Base-by-base conservation (phyloP, 306 rosid genomes). In the Prunus campanulata region DNA sequence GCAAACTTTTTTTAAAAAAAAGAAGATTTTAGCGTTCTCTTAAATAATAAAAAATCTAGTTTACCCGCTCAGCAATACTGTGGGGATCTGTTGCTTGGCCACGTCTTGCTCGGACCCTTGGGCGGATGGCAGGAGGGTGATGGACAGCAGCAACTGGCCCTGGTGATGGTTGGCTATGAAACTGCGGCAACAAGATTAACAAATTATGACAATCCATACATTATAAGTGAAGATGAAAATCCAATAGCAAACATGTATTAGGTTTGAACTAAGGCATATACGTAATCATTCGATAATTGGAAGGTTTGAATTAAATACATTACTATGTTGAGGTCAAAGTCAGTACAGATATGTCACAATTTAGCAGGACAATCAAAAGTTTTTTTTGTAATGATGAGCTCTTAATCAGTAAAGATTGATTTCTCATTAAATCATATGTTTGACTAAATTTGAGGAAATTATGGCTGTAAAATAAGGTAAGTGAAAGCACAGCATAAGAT, bases 41-140 rank as follows among this genome's bases (percentile, higher is more conserved):
- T 27, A 72, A 47, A 27, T 64, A 47, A 55, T 15, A 18, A 56
- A 32, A 11, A 22, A 5, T 27, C 20, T 70, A 39, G 27, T 56
- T 77, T 90, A 96, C 99, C 85, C 99, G 51, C 78, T 96, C 99
- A 35, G 99, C 98, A 52, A 96, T 96, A 70, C 99, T 96, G 74
- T 96, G 99, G 62, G 99, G 99, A 73, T 96, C 99, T 2, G 99
- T 96, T 29, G 99, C 99, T 83, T 96, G 98, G 39, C 99, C 99
- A 74, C 99, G 89, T 80, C 99, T 87, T 57, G 99, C 99, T 83
- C 99, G 88, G 49, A 92, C 93, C 78, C 98, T 85, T 30, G 99
- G 99, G 55, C 97, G 97, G 35, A 91, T 78, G 19, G 83, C 56
- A 47, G 96, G 92, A 68, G 97, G 85, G 35, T 88, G 96, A 16